Evolutionary conservation across 1,139 yeast species (phyloP).

Genomic region (Yamadazyma dendronema): DNA sequence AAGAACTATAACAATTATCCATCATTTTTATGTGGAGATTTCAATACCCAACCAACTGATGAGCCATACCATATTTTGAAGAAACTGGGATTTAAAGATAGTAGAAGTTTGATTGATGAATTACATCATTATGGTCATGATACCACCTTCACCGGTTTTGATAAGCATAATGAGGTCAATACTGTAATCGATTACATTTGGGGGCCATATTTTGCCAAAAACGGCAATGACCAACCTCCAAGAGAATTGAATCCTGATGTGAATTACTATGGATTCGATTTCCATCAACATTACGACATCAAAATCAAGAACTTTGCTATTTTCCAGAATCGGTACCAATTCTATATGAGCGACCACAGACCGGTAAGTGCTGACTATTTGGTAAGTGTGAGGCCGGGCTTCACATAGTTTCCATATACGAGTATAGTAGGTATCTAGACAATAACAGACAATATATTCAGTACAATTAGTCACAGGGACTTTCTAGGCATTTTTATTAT

Average conservation of each 20-base stretch:
- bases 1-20: conserved; percentile 38
- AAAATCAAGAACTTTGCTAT: conserved; percentile 38
- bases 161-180: conserved; percentile 25
- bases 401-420: background rate
- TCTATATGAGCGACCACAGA: conserved; percentile 52
- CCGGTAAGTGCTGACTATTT: conserved; percentile 42
- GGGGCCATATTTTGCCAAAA: conserved; percentile 34
- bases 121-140: conserved; percentile 41
- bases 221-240: conserved; percentile 18
- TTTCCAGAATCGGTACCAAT: conserved; percentile 41
- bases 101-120: conserved; percentile 22
- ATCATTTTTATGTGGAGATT: conserved; percentile 48
- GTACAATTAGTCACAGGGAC: too few species aligned
- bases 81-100: conserved; percentile 35
- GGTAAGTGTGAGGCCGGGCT: conserved; percentile 7
- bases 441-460: too few species aligned
- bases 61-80: conserved; percentile 45
- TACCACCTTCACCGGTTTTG: conserved; percentile 51
- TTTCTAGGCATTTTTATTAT: too few species aligned
- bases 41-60: conserved; percentile 54
- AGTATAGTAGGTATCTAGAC: background rate
- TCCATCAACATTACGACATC: conserved; percentile 20
- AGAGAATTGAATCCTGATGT: conserved; percentile 6
- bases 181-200: conserved; percentile 49
- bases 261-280: conserved; percentile 10